These are phyloP conservation scores for Solanum microdontum DNA, from an alignment of 257 asterid genomes.

Conservation along the genomic window DNA sequence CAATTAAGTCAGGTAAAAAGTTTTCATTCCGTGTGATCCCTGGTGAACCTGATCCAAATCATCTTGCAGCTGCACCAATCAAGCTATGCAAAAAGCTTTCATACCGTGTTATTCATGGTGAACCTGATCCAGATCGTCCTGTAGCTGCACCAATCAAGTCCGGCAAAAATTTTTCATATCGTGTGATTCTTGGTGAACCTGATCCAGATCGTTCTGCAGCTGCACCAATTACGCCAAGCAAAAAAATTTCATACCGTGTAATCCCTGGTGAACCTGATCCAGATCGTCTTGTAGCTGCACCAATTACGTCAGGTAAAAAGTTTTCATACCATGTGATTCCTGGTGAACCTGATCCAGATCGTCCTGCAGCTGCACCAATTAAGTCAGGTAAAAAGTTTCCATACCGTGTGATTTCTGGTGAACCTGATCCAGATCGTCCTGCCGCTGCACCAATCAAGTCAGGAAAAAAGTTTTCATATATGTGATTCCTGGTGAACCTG, in stretches of 20 bases:
- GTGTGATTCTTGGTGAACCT: too few relatives aligned
- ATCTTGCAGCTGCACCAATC: too few relatives aligned
- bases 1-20: fast-evolving
- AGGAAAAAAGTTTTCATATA: neutral
- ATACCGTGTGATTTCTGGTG: neutral
- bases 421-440: neutral
- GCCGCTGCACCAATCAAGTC: neutral
- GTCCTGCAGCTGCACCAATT: neutral
- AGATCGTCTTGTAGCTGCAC: neutral
- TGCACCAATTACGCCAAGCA: too few relatives aligned
- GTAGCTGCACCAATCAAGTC: neutral
- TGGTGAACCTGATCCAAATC: neutral
- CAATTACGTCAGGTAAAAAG: neutral
- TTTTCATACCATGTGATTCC: neutral
- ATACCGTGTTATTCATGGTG: too few relatives aligned
- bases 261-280: neutral
- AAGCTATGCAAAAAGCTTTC: neutral
- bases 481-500: neutral
- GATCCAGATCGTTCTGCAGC: neutral
- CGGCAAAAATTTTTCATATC: neutral
- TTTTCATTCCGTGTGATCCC: neutral
- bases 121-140: too few relatives aligned
- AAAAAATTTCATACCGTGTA: neutral
- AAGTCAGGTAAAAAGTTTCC: neutral
- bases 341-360: neutral